These are phyloP conservation scores for Chlorokybus atmophyticus DNA, from an alignment of 139 green algal genomes.

Conservation along the genomic window DNA sequence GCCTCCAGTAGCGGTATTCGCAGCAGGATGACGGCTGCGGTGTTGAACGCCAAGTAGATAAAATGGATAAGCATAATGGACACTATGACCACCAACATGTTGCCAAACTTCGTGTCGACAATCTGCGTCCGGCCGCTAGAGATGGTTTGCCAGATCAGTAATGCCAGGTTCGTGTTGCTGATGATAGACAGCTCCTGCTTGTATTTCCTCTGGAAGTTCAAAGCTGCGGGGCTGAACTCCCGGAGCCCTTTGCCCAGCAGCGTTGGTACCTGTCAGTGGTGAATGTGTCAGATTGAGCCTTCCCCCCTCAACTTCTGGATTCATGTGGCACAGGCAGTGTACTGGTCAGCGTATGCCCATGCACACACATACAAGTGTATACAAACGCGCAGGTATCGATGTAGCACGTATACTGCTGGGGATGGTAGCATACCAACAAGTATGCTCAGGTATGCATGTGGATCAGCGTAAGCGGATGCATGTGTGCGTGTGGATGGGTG, in stretches of 20 bases:
- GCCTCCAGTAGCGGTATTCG: background rate
- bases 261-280: too few relatives aligned
- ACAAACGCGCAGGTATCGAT: too few relatives aligned
- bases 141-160: conserved; percentile 67
- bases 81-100: conserved; percentile 29
- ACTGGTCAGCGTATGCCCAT: too few relatives aligned
- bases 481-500: too few relatives aligned
- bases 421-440: too few relatives aligned
- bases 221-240: conserved; percentile 21
- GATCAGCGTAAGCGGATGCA: too few relatives aligned
- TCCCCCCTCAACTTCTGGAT: too few relatives aligned
- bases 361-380: too few relatives aligned
- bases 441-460: too few relatives aligned
- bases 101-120: conserved; percentile 29
- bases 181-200: conserved; percentile 9
- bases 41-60: background rate
- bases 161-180: conserved; percentile 34
- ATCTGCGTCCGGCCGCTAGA: conserved; percentile 32
- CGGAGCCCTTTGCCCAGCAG: conserved; percentile 34
- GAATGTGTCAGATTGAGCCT: too few relatives aligned
- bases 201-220: conserved; percentile 28
- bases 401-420: too few relatives aligned
- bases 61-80: background rate
- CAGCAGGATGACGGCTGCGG: background rate
- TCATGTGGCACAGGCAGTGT: too few relatives aligned